Evolutionary conservation across 768 basidiomycete genomes (phyloP).

Genomic region (Pholiota molesta): DNA sequence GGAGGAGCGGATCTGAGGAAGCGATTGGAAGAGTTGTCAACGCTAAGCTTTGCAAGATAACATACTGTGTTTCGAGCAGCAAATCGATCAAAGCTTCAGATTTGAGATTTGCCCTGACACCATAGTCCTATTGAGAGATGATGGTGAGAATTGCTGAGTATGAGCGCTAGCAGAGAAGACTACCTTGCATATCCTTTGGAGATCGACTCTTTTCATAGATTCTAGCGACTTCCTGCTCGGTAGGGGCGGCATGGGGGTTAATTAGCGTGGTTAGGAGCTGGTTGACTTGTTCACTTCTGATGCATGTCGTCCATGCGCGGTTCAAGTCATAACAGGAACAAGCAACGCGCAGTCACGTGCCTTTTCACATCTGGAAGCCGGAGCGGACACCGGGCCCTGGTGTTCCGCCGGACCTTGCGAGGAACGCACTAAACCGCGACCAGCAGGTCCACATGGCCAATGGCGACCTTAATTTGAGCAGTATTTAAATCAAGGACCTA

Average conservation of each 20-base stretch:
- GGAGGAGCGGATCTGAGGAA: slow-evolving; percentile 23
- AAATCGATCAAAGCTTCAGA: slow-evolving; percentile 79
- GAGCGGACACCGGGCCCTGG: background rate
- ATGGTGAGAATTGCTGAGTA: slow-evolving; percentile 16
- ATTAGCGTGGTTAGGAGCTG: slow-evolving; percentile 16
- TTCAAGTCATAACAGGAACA: slow-evolving; percentile 52
- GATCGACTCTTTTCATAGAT: slow-evolving; percentile 47
- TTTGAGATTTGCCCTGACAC: slow-evolving; percentile 83
- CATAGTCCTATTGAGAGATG: slow-evolving; percentile 58
- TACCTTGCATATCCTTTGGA: slow-evolving; percentile 76
- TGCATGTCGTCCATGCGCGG: slow-evolving; percentile 37
- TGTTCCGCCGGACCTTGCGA: slow-evolving; percentile 3
- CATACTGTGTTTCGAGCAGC: slow-evolving; percentile 60
- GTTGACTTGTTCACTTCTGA: slow-evolving; percentile 15
- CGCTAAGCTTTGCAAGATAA: slow-evolving; percentile 1
- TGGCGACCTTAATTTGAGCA: slow-evolving; percentile 2
- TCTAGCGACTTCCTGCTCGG: slow-evolving; percentile 46
- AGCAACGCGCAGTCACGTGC: slow-evolving; percentile 55
- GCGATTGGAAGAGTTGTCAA: background rate
- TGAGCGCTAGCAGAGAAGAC: slow-evolving; percentile 2
- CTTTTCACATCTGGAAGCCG: background rate
- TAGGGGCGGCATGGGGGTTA: slow-evolving; percentile 38
- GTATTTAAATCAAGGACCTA: background rate
- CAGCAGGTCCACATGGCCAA: background rate
- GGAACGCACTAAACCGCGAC: no score